A percentile compares a stretch with the other conserved stretches of the same genome.
These are phyloP conservation scores for Boletus bicolor DNA, from an alignment of 768 basidiomycete genomes.

Conservation along the genomic window DNA sequence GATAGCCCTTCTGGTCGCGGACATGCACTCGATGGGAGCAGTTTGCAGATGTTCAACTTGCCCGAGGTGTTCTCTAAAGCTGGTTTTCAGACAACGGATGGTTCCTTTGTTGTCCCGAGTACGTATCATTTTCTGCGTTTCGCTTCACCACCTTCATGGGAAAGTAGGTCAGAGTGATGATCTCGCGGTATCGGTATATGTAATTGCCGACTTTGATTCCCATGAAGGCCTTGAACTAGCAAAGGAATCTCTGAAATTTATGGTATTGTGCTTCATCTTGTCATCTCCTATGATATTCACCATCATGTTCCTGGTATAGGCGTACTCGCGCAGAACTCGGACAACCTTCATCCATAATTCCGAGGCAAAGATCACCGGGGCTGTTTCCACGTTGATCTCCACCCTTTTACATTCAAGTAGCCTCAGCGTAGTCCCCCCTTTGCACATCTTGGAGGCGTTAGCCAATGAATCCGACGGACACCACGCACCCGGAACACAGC, in stretches of 20 bases:
- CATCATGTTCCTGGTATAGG: slow-evolving; percentile 31
- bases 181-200: slow-evolving; percentile 48
- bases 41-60: slow-evolving; percentile 25
- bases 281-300: background rate
- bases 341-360: slow-evolving; percentile 82
- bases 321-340: slow-evolving; percentile 47
- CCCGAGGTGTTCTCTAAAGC: slow-evolving; percentile 31
- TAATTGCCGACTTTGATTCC: slow-evolving; percentile 79
- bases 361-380: slow-evolving; percentile 7
- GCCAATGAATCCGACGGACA: slow-evolving; percentile 7
- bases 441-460: slow-evolving; percentile 16
- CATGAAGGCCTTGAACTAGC: slow-evolving; percentile 54
- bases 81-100: slow-evolving; percentile 39
- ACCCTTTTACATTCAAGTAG: slow-evolving; percentile 44
- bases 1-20: slow-evolving; percentile 34
- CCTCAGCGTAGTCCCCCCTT: slow-evolving; percentile 31
- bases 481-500: slow-evolving; percentile 32
- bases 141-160: slow-evolving; percentile 3
- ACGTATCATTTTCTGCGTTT: slow-evolving; percentile 17
- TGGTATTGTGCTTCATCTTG: slow-evolving; percentile 41
- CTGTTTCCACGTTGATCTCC: slow-evolving; percentile 46
- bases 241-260: slow-evolving; percentile 60
- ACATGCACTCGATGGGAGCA: slow-evolving; percentile 4
- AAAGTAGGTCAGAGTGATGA: slow-evolving; percentile 12
- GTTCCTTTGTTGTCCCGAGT: slow-evolving; percentile 67